Percentiles rank a stretch among this genome's conserved stretches.
Conservation (phyloP, 768 basidiomycete genomes). For the Cyclocybe aegerita region DNA sequence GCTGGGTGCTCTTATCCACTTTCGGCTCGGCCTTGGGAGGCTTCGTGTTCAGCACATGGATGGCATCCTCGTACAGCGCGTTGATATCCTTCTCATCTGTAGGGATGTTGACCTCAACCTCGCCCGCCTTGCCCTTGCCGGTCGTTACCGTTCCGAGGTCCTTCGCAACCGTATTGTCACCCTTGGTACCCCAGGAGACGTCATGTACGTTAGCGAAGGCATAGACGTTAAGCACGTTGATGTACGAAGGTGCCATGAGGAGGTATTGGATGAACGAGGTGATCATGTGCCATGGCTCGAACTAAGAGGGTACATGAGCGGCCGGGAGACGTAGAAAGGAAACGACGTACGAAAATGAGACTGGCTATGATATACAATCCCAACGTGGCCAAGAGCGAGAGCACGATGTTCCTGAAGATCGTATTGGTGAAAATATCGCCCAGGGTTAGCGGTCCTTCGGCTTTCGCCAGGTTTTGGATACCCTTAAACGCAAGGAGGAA, state of each 20-base stretch:
- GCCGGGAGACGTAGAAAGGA: background rate
- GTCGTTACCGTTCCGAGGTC: slow-evolving; percentile 83
- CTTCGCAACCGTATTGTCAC: slow-evolving; percentile 81
- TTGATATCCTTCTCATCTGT: slow-evolving; percentile 89
- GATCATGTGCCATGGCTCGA: slow-evolving; percentile 99
- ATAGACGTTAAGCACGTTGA: slow-evolving; percentile 91
- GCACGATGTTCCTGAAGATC: slow-evolving; percentile 82
- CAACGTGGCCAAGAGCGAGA: slow-evolving; percentile 84
- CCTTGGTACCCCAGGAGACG: slow-evolving; percentile 96
- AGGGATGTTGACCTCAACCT: slow-evolving; percentile 82
- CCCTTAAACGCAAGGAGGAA: slow-evolving; percentile 85
- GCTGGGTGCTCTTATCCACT: slow-evolving; percentile 57
- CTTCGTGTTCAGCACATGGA: slow-evolving; percentile 77
- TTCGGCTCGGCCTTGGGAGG: slow-evolving; percentile 69
- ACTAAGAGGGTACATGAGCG: slow-evolving; percentile 38
- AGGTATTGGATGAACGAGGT: slow-evolving; percentile 94
- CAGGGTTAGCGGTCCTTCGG: slow-evolving; percentile 47
- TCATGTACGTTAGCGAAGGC: slow-evolving; percentile 89
- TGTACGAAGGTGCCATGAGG: slow-evolving; percentile 92
- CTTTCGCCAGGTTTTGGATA: slow-evolving; percentile 55
- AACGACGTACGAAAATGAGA: slow-evolving; percentile 75
- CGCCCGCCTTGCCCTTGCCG: slow-evolving; percentile 59
- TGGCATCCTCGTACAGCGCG: slow-evolving; percentile 88
- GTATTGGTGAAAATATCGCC: slow-evolving; percentile 70
- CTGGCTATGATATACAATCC: slow-evolving; percentile 87